Evolutionary conservation across 306 rosid species (phyloP).

Genomic region (Psophocarpus tetragonolobus): DNA sequence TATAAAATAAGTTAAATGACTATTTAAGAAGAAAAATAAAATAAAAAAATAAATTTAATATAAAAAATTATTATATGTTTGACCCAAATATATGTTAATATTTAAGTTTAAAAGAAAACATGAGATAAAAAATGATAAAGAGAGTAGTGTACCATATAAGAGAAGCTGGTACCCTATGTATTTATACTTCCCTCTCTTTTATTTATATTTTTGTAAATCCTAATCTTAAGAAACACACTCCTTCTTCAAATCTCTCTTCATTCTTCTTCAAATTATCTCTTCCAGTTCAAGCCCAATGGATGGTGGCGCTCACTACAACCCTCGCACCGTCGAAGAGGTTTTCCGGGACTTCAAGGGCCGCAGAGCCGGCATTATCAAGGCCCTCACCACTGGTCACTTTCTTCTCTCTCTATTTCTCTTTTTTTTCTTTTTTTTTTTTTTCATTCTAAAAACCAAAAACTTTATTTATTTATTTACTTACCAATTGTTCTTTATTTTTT

Average conservation of each 20-base stretch:
- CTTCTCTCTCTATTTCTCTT: background rate
- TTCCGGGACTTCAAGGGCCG: constrained; percentile 73
- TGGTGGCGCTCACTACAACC: constrained; percentile 46
- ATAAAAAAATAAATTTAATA: too few species aligned
- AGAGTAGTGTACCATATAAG: too few species aligned
- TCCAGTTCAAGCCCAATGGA: constrained; percentile 42
- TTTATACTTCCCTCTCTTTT: background rate
- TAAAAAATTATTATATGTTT: too few species aligned
- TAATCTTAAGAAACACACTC: background rate
- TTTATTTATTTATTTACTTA: background rate
- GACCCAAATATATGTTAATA: too few species aligned
- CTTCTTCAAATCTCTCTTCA: background rate
- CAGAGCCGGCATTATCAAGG: constrained; percentile 57
- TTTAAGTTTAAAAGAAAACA: too few species aligned
- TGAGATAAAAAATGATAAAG: too few species aligned
- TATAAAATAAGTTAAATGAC: too few species aligned
- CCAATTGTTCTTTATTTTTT: background rate
- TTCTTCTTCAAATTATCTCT: background rate
- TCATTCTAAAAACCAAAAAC: background rate
- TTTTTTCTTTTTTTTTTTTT: background rate
- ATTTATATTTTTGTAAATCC: background rate
- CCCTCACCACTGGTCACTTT: constrained; percentile 63
- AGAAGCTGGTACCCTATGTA: too few species aligned
- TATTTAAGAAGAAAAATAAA: too few species aligned
- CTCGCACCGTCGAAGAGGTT: constrained; percentile 66